A percentile compares a stretch with the other conserved stretches of the same genome.
These are phyloP conservation scores for Rhizoclosmatium globosum DNA, from an alignment of 192 early-diverging fungal genomes.

Conservation along the genomic window DNA sequence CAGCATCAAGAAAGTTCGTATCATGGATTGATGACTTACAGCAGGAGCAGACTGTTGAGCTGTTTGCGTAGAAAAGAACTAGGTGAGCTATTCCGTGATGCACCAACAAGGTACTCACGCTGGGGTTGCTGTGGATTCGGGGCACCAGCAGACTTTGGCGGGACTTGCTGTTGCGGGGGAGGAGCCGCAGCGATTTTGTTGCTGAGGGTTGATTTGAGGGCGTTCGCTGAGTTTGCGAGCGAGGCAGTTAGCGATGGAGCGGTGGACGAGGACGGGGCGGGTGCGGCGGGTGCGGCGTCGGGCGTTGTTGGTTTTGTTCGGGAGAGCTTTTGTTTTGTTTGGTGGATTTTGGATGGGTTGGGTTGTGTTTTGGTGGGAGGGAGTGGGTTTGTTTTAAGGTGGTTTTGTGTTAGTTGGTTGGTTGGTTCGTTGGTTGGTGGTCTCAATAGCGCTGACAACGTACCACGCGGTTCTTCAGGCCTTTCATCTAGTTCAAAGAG, in stretches of 20 bases:
- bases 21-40: too few relatives aligned
- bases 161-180: background rate
- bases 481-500: slow-evolving; percentile 47
- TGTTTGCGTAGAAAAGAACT: too few relatives aligned
- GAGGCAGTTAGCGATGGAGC: slow-evolving; percentile 28
- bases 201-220: slow-evolving; percentile 41
- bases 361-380: background rate
- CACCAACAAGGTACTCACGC: too few relatives aligned
- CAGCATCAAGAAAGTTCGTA: too few relatives aligned
- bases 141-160: too few relatives aligned
- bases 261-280: slow-evolving; percentile 27
- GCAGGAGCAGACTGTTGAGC: too few relatives aligned
- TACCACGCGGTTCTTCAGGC: slow-evolving; percentile 62
- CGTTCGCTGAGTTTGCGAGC: slow-evolving; percentile 7
- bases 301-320: slow-evolving; percentile 52
- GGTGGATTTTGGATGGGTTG: slow-evolving; percentile 1
- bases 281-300: slow-evolving; percentile 37
- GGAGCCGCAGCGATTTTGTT: slow-evolving; percentile 59
- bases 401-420: background rate
- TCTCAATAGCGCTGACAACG: background rate
- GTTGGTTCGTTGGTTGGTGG: background rate
- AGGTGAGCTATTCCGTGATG: too few relatives aligned
- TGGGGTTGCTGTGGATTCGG: too few relatives aligned
- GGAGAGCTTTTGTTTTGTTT: slow-evolving; percentile 43
- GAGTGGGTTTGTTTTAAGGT: slow-evolving; percentile 11